Evolutionary conservation across 257 asterid genomes (phyloP).

Genomic region (Galeopsis tetrahit): DNA sequence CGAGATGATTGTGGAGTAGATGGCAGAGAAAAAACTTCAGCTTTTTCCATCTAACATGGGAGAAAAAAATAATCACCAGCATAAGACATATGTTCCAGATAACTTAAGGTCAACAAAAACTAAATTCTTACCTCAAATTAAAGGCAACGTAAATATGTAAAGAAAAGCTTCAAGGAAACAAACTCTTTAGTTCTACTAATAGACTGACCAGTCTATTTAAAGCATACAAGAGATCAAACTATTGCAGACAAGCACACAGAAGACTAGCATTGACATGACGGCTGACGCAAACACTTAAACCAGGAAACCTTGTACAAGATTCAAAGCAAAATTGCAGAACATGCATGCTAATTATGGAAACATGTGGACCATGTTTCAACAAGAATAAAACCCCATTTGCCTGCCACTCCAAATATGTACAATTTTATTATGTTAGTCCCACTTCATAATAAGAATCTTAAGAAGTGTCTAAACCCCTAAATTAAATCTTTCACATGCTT

Average conservation of each 20-base stretch:
- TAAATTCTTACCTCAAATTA: neutral
- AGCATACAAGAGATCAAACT: conserved; percentile 19
- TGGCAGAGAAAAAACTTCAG: conserved; percentile 57
- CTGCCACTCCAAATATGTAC: neutral
- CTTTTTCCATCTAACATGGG: conserved; percentile 75
- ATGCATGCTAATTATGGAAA: neutral
- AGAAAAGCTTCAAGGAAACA: neutral
- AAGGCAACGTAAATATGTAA: neutral
- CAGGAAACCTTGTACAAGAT: conserved; percentile 12
- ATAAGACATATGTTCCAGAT: conserved; percentile 7
- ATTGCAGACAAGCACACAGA: neutral
- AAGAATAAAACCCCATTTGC: neutral
- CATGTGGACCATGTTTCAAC: conserved; percentile 7
- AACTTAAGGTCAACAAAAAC: conserved; percentile 11
- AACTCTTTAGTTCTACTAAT: conserved; percentile 19
- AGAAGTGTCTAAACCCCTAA: neutral
- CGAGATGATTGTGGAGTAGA: conserved; percentile 58
- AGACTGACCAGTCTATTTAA: conserved; percentile 24
- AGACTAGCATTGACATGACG: neutral
- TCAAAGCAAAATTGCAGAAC: conserved; percentile 3
- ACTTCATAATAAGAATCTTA: neutral
- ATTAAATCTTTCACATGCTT: neutral
- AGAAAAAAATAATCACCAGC: conserved; percentile 24
- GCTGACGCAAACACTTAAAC: neutral
- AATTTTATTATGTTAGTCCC: neutral